A percentile compares a stretch with the other conserved stretches of the same genome.
phyloP scores from a whole-genome alignment of 768 basidiomycete species.

The Kwoniella pini region DNA sequence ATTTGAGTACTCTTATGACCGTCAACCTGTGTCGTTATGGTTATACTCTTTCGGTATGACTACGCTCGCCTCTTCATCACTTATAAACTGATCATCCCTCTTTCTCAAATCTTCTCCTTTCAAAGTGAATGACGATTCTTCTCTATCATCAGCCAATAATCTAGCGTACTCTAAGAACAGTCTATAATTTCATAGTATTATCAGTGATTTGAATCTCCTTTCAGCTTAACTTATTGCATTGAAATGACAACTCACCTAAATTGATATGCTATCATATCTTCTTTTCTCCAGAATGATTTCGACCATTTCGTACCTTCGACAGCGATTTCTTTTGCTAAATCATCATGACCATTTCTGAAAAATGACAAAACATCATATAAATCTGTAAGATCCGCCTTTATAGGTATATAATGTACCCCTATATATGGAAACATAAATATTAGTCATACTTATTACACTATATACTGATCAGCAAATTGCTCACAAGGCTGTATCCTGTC shows the following conservation, averaged over 20 bases:
- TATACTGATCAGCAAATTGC: neutral
- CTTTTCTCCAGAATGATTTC: slow-evolving; percentile 51
- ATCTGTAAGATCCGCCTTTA: slow-evolving; percentile 56
- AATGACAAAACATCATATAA: slow-evolving; percentile 55
- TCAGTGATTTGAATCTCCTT: neutral
- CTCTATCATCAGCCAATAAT: slow-evolving; percentile 36
- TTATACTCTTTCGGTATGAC: too few species aligned
- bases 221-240: too few species aligned
- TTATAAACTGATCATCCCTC: neutral
- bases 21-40: too few species aligned
- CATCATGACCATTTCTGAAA: slow-evolving; percentile 52
- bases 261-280: slow-evolving; percentile 54
- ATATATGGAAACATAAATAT: neutral
- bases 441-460: neutral
- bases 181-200: slow-evolving; percentile 18
- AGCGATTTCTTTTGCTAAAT: slow-evolving; percentile 54
- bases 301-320: slow-evolving; percentile 54
- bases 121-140: slow-evolving; percentile 16
- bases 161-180: slow-evolving; percentile 50
- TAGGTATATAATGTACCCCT: slow-evolving; percentile 54
- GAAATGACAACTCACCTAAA: slow-evolving; percentile 33
- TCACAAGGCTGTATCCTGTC: slow-evolving; percentile 33
- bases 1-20: too few species aligned
- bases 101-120: slow-evolving; percentile 11
- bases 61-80: too few species aligned